phyloP scores from a whole-genome alignment of 805 yeast species.

The Osmozyma mogii region DNA sequence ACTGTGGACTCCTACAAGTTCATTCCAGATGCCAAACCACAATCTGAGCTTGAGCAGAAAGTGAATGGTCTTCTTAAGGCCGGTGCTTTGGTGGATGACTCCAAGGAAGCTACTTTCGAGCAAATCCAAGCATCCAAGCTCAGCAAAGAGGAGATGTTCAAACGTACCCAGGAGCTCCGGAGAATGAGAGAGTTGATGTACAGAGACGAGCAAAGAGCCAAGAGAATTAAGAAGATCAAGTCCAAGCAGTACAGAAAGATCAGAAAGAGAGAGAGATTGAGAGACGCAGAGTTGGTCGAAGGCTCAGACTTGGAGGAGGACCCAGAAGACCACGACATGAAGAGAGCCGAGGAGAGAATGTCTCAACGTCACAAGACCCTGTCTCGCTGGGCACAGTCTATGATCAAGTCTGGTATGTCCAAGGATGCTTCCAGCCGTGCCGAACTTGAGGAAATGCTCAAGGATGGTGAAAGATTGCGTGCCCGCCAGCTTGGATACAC shows the following conservation, averaged over 20 bases:
- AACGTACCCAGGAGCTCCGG: conserved; percentile 75
- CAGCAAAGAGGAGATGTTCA: conserved; percentile 68
- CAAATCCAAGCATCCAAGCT: conserved; percentile 76
- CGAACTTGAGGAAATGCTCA: conserved; percentile 90
- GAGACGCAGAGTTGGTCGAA: conserved; percentile 60
- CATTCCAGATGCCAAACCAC: conserved; percentile 19
- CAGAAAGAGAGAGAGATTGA: conserved; percentile 73
- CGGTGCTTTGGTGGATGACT: conserved; percentile 65
- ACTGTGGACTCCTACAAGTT: conserved; percentile 6
- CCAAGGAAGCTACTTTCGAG: conserved; percentile 77
- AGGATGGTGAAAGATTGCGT: conserved; percentile 74
- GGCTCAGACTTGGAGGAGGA: conserved; percentile 46
- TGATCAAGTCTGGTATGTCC: conserved; percentile 84
- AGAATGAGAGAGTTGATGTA: conserved; percentile 94
- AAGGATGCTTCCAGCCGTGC: conserved; percentile 78
- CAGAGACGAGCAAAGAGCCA: conserved; percentile 87
- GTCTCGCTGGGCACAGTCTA: conserved; percentile 82
- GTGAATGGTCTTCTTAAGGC: conserved; percentile 52
- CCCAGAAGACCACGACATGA: conserved; percentile 57
- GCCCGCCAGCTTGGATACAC: conserved; percentile 62
- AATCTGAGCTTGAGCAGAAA: conserved; percentile 58
- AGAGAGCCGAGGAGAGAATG: conserved; percentile 90
- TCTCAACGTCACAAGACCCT: conserved; percentile 81
- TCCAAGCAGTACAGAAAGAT: conserved; percentile 84
- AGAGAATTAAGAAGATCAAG: conserved; percentile 87